phyloP scores from a whole-genome alignment of 192 early-diverging fungal species.

The Chytriomyces hyalinus region DNA sequence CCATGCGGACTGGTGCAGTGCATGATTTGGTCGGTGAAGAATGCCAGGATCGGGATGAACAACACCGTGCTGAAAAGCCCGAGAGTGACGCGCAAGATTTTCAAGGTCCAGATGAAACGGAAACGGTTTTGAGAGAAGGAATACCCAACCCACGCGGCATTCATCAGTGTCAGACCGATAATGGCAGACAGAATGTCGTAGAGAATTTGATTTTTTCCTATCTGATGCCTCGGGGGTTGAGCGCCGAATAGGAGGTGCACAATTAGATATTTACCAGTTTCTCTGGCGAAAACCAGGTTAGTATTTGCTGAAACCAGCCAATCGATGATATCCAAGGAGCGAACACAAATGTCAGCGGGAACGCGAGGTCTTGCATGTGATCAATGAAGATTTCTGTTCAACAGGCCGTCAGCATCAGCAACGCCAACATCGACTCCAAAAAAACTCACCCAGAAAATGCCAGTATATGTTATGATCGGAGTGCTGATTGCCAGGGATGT shows the following conservation, averaged over 20 bases:
- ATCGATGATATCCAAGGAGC: conserved; percentile 49
- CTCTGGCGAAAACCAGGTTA: conserved; percentile 48
- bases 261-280: conserved; percentile 31
- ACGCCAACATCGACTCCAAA: not conserved
- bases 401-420: conserved; percentile 1
- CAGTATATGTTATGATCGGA: conserved; percentile 31
- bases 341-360: conserved; percentile 36
- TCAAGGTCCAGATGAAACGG: conserved; percentile 56
- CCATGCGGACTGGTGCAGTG: conserved; percentile 11
- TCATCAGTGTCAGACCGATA: conserved; percentile 36
- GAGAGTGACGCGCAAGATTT: conserved; percentile 43
- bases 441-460: conserved; percentile 20
- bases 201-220: conserved; percentile 20
- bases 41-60: conserved; percentile 43
- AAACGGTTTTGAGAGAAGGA: conserved; percentile 52
- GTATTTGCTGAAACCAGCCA: conserved; percentile 36
- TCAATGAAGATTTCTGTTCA: conserved; percentile 43
- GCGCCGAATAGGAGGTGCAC: not conserved
- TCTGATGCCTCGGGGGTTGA: not conserved
- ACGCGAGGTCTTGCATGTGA: conserved; percentile 53
- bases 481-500: conserved; percentile 40
- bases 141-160: conserved; percentile 51
- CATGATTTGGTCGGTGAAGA: conserved; percentile 33
- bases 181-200: conserved; percentile 33
- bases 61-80: conserved; percentile 50